Evolutionary conservation across 352 stramenopile species (phyloP).

Genomic region (Phytophthora capsici): DNA sequence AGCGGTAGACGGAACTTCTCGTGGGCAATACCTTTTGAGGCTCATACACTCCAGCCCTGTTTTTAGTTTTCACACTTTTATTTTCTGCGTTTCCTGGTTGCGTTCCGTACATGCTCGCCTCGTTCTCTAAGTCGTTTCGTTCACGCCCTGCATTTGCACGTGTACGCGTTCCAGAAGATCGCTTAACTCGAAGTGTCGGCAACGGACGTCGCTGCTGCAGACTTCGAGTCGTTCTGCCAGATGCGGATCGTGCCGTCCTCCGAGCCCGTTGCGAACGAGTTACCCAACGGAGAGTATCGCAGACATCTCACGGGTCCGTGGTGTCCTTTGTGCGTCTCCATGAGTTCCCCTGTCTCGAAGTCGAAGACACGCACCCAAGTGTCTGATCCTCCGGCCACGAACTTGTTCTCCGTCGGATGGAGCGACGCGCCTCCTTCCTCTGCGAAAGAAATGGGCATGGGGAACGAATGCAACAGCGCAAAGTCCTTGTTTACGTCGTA

Average conservation of each 20-base stretch:
- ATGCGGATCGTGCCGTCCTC: constrained; percentile 99
- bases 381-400: constrained; percentile 94
- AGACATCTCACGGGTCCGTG: constrained; percentile 97
- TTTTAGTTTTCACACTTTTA: constrained; percentile 33
- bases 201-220: constrained; percentile 67
- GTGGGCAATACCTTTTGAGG: not conserved
- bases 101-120: constrained; percentile 19
- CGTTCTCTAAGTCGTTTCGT: constrained; percentile 35
- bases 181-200: constrained; percentile 48
- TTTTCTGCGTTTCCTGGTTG: constrained; percentile 27
- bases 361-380: constrained; percentile 98
- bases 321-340: constrained; percentile 98
- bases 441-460: constrained; percentile 91
- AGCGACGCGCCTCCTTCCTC: constrained; percentile 92
- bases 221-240: constrained; percentile 90
- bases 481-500: constrained; percentile 85
- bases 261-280: constrained; percentile 95
- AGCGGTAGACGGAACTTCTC: constrained; percentile 38
- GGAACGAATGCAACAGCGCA: constrained; percentile 69
- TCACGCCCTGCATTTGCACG: constrained; percentile 1
- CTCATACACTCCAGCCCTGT: constrained; percentile 2
- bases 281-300: constrained; percentile 93
- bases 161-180: constrained; percentile 3
- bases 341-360: constrained; percentile 87
- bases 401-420: constrained; percentile 82